Percentiles rank a stretch among this genome's conserved stretches.
These are phyloP conservation scores for Lentinula aciculospora DNA, from an alignment of 768 basidiomycete species.

Conservation along the genomic window DNA sequence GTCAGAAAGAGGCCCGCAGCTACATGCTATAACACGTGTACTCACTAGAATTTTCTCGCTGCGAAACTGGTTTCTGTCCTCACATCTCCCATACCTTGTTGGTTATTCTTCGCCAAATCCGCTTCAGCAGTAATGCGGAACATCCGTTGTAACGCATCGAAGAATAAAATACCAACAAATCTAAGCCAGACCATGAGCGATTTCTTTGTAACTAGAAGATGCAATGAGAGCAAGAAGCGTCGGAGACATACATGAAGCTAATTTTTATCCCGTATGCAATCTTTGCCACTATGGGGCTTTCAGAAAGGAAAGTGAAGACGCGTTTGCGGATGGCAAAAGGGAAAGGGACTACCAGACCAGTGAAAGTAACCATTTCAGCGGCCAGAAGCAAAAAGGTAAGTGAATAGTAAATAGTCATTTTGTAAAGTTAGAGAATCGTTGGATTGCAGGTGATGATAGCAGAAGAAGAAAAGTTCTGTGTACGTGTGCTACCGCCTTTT, in stretches of 20 bases:
- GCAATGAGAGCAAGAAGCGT: slow-evolving; percentile 9
- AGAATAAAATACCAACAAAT: slow-evolving; percentile 82
- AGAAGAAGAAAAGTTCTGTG: too few species aligned
- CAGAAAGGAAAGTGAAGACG: slow-evolving; percentile 68
- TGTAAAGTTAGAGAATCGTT: background rate
- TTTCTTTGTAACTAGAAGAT: too few species aligned
- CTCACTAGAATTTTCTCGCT: slow-evolving; percentile 90
- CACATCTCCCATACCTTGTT: slow-evolving; percentile 47
- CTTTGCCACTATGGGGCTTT: slow-evolving; percentile 70
- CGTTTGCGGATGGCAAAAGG: slow-evolving; percentile 68
- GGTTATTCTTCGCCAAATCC: slow-evolving; percentile 56
- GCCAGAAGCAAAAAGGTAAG: slow-evolving; percentile 79
- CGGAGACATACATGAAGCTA: slow-evolving; percentile 73
- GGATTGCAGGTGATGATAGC: too few species aligned
- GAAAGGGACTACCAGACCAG: slow-evolving; percentile 78
- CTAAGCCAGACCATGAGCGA: too few species aligned
- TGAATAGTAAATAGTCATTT: slow-evolving; percentile 52
- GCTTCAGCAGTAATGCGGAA: slow-evolving; percentile 70
- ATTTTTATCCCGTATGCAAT: slow-evolving; percentile 91
- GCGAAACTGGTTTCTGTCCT: slow-evolving; percentile 85
- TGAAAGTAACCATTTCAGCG: slow-evolving; percentile 84
- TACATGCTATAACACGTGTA: slow-evolving; percentile 11
- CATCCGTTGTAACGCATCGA: slow-evolving; percentile 93
- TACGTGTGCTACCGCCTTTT: too few species aligned
- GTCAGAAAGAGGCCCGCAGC: background rate